Evolutionary conservation across 768 basidiomycete species (phyloP).

Genomic region (Mycena indigotica): DNA sequence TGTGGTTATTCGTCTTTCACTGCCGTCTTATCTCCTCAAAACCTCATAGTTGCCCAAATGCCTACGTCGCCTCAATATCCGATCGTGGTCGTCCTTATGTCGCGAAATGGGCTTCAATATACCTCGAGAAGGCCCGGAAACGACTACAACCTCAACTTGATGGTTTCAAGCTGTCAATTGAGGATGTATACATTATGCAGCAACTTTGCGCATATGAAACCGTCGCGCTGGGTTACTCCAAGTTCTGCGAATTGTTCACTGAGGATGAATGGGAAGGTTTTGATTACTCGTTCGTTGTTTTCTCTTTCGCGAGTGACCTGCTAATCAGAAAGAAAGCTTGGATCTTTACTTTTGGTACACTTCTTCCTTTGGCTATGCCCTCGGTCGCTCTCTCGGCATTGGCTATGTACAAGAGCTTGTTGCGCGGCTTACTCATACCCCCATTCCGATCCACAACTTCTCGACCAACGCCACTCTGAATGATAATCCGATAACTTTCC

Average conservation of each 20-base stretch:
- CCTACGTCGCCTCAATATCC: slow-evolving; percentile 44
- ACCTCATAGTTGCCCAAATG: slow-evolving; percentile 61
- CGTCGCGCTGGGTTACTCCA: slow-evolving; percentile 87
- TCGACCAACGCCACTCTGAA: slow-evolving; percentile 85
- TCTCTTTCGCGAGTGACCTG: not conserved
- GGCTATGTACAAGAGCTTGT: slow-evolving; percentile 85
- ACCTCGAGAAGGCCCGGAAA: slow-evolving; percentile 65
- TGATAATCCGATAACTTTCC: slow-evolving; percentile 68
- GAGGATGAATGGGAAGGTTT: slow-evolving; percentile 94
- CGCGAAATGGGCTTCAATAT: slow-evolving; percentile 66
- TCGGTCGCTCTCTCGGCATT: slow-evolving; percentile 73
- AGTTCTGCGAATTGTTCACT: slow-evolving; percentile 89
- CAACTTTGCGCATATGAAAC: slow-evolving; percentile 91
- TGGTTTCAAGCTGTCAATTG: slow-evolving; percentile 63
- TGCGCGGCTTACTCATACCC: slow-evolving; percentile 78
- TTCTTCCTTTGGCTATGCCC: slow-evolving; percentile 80
- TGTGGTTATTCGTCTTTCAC: slow-evolving; percentile 38
- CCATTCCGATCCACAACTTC: slow-evolving; percentile 69
- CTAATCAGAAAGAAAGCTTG: slow-evolving; percentile 40
- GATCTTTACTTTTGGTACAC: slow-evolving; percentile 77
- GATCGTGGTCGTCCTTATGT: slow-evolving; percentile 63
- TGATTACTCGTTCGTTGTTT: slow-evolving; percentile 68
- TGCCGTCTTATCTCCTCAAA: not conserved
- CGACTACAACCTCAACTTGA: slow-evolving; percentile 60
- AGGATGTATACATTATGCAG: slow-evolving; percentile 78